These are phyloP conservation scores for Colletotrichum cereale DNA, from an alignment of 2,329 filamentous ascomycete species.

Conservation along the genomic window DNA sequence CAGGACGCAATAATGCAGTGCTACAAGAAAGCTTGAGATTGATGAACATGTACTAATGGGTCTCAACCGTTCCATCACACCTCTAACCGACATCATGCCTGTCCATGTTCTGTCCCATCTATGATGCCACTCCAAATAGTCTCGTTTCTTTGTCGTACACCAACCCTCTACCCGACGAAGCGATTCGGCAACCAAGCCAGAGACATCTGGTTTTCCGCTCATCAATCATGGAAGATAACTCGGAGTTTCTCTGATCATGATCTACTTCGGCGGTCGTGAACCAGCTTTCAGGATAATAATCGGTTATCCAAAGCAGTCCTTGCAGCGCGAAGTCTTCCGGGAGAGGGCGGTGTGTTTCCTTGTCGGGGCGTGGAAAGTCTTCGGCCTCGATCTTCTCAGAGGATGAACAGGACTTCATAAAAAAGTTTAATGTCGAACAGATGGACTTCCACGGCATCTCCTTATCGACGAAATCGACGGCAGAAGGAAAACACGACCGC, in stretches of 20 bases:
- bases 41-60: no score
- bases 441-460: constrained; percentile 67
- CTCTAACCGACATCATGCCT: no score
- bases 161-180: constrained; percentile 57
- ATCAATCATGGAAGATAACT: background rate
- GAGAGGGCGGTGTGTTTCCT: constrained; percentile 64
- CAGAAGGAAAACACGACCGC: constrained; percentile 52
- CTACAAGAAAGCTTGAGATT: no score
- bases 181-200: constrained; percentile 66
- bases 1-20: background rate
- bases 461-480: constrained; percentile 58
- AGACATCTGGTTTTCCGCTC: constrained; percentile 68
- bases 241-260: constrained; percentile 65
- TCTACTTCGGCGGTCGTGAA: constrained; percentile 69
- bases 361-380: constrained; percentile 62
- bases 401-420: constrained; percentile 40
- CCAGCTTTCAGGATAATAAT: constrained; percentile 70
- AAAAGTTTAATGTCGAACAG: constrained; percentile 54
- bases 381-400: constrained; percentile 45
- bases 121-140: constrained; percentile 54
- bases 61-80: no score
- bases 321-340: constrained; percentile 78
- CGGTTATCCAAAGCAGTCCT: constrained; percentile 71
- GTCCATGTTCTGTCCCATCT: constrained; percentile 52
- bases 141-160: constrained; percentile 54